A percentile compares a stretch with the other conserved stretches of the same genome.
Evolutionary conservation across 2,329 filamentous ascomycete species (phyloP).

Genomic region (Botrytis fragariae): DNA sequence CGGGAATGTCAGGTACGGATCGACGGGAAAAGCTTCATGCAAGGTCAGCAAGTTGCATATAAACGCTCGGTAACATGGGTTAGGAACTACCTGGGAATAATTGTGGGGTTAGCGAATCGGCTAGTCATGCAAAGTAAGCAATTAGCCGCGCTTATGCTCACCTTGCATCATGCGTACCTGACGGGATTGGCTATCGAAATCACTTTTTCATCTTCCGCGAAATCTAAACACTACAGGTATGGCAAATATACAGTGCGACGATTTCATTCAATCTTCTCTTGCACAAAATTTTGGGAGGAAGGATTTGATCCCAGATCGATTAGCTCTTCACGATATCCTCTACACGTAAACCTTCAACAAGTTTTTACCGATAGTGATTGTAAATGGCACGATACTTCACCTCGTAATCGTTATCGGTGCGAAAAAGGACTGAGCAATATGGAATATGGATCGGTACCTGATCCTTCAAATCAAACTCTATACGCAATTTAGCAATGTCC

Average conservation of each 20-base stretch:
- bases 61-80: not conserved
- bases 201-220: not conserved
- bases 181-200: not conserved
- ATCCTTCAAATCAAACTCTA: not conserved
- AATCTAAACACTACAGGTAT: not conserved
- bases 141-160: not conserved
- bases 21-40: not conserved
- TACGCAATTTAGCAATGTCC: not conserved
- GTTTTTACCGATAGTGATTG: not conserved
- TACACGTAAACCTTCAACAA: not conserved
- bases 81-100: not conserved
- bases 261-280: not conserved
- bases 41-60: not conserved
- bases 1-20: not conserved
- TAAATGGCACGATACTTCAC: not conserved
- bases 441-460: not conserved
- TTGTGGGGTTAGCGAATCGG: not conserved
- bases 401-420: not conserved
- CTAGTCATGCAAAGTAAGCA: not conserved
- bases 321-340: not conserved
- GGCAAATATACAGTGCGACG: not conserved
- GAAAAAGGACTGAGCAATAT: not conserved
- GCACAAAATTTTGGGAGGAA: not conserved
- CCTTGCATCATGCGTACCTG: not conserved
- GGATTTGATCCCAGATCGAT: not conserved